Evolutionary conservation across 2,329 filamentous ascomycete species (phyloP).

Genomic region (Alternaria brassicae): DNA sequence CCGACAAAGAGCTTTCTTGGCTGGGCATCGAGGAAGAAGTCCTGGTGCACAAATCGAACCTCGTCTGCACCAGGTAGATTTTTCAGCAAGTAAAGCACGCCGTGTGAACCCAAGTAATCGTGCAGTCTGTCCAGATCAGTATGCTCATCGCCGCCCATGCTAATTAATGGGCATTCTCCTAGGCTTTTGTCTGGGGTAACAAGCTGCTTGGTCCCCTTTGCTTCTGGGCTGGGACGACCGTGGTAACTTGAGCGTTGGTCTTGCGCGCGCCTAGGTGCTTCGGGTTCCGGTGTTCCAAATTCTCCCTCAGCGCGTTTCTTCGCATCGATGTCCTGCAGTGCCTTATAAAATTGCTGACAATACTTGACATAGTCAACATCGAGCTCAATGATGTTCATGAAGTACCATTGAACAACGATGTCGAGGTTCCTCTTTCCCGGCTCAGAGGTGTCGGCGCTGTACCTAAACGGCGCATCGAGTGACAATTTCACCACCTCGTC

Average conservation of each 20-base stretch:
- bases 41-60: constrained; percentile 9
- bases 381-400: too few relatives aligned
- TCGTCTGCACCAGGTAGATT: constrained; percentile 8
- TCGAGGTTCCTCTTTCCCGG: too few relatives aligned
- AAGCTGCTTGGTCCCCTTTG: neutral
- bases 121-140: constrained; percentile 6
- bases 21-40: neutral
- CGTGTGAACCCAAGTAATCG: neutral
- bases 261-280: neutral
- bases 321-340: too few relatives aligned
- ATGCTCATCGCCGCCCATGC: neutral
- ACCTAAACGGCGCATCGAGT: too few relatives aligned
- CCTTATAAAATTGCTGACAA: too few relatives aligned
- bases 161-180: neutral
- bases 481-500: too few relatives aligned
- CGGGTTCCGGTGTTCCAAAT: too few relatives aligned
- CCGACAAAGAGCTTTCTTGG: constrained; percentile 18
- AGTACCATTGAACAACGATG: too few relatives aligned
- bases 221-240: neutral
- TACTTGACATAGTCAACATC: too few relatives aligned
- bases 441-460: too few relatives aligned
- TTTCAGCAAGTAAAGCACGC: constrained; percentile 6
- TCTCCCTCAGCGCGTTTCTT: too few relatives aligned
- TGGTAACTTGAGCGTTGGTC: neutral
- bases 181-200: neutral